Evolutionary conservation across 768 basidiomycete species (phyloP), one percentile per base, ranked within the genome.

Genomic region (Lactifluus subvellereus): DNA sequence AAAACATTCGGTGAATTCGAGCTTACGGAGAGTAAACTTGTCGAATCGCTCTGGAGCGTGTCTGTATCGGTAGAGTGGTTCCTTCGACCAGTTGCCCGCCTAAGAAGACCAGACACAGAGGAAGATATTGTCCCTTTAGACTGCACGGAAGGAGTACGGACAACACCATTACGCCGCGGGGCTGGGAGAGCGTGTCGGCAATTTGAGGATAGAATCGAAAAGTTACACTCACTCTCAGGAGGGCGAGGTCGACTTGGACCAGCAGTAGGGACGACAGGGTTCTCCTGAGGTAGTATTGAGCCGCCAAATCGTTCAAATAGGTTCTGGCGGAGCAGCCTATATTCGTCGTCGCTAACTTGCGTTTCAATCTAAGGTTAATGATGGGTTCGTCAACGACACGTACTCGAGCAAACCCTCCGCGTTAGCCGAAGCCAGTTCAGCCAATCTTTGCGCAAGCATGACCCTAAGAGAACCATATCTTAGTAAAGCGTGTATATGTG

Each of bases 361-460:
- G 61, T 18, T 33, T 59, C 37, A 43, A 53, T 22, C 27, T 52
- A 40, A 48, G 20, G 27, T 47, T 58, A 45, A 18, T 22, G 13
- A 61, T 30, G 22, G 18, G 33, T 50, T 33, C 40, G n/a, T 54
- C 49, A 20, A 59, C 50, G 66, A 38, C 40, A 77, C 84, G 69
- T 71, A 89, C 89, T 84, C 84, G 57, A 93, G 77, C 54, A 93
- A 77, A 35, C 91, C 91, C 69, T 93, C 85, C 6, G 86, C 81
- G 72, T 93, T 91, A 38, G 91, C 90, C 22, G 80, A 73, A 16
- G 91, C 89, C 60, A 94, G 77, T 72, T 93, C 91, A 64, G 90
- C 84, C 66, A 94, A 79, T 61, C 88, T 82, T 75, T 91, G 86
- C 18, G 91, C 90, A 66, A 94, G 80, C 27, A 87, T 87, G 64